Evolutionary conservation across 2,329 filamentous ascomycete species (phyloP).

Genomic region (Cercospora sp.): DNA sequence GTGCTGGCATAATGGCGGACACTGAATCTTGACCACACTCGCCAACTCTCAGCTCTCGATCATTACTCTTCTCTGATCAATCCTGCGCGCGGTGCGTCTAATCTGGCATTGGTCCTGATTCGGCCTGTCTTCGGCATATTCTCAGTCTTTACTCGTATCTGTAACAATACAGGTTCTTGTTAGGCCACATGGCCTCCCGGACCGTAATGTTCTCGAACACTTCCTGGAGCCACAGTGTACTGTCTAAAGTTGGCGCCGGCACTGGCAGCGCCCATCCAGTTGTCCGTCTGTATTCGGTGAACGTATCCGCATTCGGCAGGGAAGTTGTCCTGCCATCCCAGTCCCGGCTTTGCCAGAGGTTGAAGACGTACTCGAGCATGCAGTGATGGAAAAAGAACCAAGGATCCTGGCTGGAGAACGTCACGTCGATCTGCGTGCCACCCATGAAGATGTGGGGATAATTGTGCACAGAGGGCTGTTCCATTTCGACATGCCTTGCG

Average conservation of each 20-base stretch:
- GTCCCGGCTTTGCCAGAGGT: constrained; percentile 51
- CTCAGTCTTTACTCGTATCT: constrained; percentile 18
- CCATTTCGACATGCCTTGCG: constrained; percentile 17
- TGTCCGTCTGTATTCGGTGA: constrained; percentile 7
- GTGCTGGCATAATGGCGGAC: not conserved
- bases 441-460: constrained; percentile 20
- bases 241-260: constrained; percentile 12
- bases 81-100: not conserved
- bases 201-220: constrained; percentile 19
- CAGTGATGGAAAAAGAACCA: constrained; percentile 50
- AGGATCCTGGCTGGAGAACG: constrained; percentile 46
- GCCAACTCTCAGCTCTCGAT: not conserved
- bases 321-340: constrained; percentile 10
- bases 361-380: constrained; percentile 49
- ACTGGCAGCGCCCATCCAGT: constrained; percentile 11
- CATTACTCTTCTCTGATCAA: not conserved
- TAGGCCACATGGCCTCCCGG: constrained; percentile 21
- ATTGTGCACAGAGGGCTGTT: constrained; percentile 12
- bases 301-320: constrained; percentile 14
- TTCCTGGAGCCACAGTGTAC: constrained; percentile 13
- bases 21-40: not conserved
- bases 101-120: not conserved
- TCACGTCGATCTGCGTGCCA: constrained; percentile 23
- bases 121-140: not conserved
- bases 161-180: constrained; percentile 18